Conservation (phyloP, 257 asterid genomes). For the Eucommia ulmoides region DNA sequence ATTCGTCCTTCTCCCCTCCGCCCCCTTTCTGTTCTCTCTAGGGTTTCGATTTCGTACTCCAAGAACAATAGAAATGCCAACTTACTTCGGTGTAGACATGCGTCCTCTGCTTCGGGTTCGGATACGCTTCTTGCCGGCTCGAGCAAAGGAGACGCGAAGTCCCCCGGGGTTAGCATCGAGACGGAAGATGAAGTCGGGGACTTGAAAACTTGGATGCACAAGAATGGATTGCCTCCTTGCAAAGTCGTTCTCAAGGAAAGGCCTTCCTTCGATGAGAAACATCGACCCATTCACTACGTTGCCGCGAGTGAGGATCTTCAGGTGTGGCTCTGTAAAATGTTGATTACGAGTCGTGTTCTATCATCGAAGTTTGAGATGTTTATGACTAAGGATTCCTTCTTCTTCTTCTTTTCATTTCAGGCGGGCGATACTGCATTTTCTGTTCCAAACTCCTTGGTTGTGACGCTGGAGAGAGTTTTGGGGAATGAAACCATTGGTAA, state of each 20-base stretch:
- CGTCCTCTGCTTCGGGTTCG: constrained; percentile 43
- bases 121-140: constrained; percentile 42
- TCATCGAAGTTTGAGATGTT: too few species aligned
- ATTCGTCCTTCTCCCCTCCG: constrained; percentile 28
- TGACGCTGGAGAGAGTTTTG: constrained; percentile 89
- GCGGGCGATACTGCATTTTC: constrained; percentile 80
- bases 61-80: constrained; percentile 12
- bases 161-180: constrained; percentile 29
- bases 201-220: constrained; percentile 89
- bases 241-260: constrained; percentile 66
- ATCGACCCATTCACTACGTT: constrained; percentile 66
- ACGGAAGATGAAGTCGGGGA: constrained; percentile 35
- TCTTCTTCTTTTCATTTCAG: constrained; percentile 16
- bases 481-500: constrained; percentile 86
- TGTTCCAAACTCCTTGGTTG: constrained; percentile 81
- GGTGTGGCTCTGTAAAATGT: constrained; percentile 25
- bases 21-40: constrained; percentile 24
- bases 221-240: constrained; percentile 81
- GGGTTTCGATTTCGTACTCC: constrained; percentile 18
- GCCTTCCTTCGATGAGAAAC: constrained; percentile 53
- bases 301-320: constrained; percentile 92
- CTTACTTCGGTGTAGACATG: constrained; percentile 15
- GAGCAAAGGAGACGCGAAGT: constrained; percentile 15
- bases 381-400: not conserved
- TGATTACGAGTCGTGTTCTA: too few species aligned